phyloP scores from a whole-genome alignment of 768 basidiomycete species.

The Mycena polygramma region DNA sequence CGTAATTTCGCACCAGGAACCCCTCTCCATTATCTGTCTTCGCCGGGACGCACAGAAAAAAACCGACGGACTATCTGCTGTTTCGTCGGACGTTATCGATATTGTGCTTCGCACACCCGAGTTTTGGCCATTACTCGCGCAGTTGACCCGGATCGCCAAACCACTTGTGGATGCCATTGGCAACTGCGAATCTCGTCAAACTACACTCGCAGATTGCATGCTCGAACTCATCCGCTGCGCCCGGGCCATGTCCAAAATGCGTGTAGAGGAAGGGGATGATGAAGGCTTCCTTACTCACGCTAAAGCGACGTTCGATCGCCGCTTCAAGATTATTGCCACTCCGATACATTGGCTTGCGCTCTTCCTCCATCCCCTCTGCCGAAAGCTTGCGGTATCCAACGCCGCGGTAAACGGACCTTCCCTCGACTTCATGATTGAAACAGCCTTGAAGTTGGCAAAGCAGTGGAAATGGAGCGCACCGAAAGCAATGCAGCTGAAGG shows the following conservation, averaged over 20 bases:
- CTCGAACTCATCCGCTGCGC: constrained; percentile 47
- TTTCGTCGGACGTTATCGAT: constrained; percentile 39
- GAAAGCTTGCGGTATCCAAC: constrained; percentile 48
- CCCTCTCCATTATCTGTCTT: constrained; percentile 5
- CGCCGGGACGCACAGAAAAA: constrained; percentile 28
- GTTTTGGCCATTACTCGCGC: constrained; percentile 42
- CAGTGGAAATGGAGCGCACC: constrained; percentile 44
- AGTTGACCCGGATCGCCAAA: constrained; percentile 46
- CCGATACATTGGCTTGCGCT: constrained; percentile 48
- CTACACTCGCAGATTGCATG: constrained; percentile 53
- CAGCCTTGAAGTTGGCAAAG: constrained; percentile 39
- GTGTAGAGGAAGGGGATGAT: constrained; percentile 38
- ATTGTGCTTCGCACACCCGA: constrained; percentile 39
- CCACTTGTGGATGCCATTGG: constrained; percentile 53
- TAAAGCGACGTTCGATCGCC: constrained; percentile 40
- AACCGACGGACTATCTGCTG: constrained; percentile 38
- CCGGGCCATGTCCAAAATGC: constrained; percentile 35
- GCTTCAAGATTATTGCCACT: constrained; percentile 51
- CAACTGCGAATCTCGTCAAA: constrained; percentile 45
- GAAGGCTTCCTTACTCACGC: constrained; percentile 43
- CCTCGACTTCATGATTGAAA: constrained; percentile 39
- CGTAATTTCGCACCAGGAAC: constrained; percentile 26
- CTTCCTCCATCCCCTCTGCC: constrained; percentile 52
- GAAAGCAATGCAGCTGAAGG: constrained; percentile 37
- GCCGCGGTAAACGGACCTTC: constrained; percentile 35